Base-by-base conservation (phyloP, 495 filamentous ascomycete genomes). In the Penicillium malachiteum region DNA sequence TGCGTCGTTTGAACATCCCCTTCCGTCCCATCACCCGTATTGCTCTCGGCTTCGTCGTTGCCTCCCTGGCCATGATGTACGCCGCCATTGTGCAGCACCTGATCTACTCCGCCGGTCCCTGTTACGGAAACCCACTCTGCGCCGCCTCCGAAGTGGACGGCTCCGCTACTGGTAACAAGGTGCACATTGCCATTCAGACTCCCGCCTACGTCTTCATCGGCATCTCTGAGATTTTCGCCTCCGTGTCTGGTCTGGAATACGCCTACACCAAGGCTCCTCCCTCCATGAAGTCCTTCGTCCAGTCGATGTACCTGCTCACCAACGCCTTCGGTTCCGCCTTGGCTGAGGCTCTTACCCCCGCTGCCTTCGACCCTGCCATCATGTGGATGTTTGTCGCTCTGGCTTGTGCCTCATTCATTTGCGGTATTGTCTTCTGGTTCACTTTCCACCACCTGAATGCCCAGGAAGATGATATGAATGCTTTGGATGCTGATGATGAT, bases 251-350 rank as follows among this genome's bases (percentile, higher is more conserved):
- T 50, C 74, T 88, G 13, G 86, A 89, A 66, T 91, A 92, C 63
- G 91, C 90, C 32, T 92, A 87, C 71, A 89, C 85, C 66, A 91
- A 93, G 75, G 89, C 91, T 0, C 91, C 91, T 7, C 83, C 81
- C 59, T 89, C 84, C 63, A 91, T 93, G 87, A 83, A 87, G 48
- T 88, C 86, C n/a, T 84, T 92, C 60, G 87, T 92, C 50, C 85
- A 85, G 60, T 81, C 86, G 1, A 77, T 91, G 66, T 86, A 83
- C 66, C 81, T 91, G 44, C 88, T 92, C 66, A 86, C 84, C 63
- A 86, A 81, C 54, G 89, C 89, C 17, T 82, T 92, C 64, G 81
- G 84, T 2, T 78, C 85, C 42, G 88, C 89, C 41, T 74, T 94
- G 43, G 86, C 85, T 43, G 81, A 89, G 68, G 87, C 87, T 3